Base-by-base conservation (phyloP, 441 rosid species). In the Hura crepitans region DNA sequence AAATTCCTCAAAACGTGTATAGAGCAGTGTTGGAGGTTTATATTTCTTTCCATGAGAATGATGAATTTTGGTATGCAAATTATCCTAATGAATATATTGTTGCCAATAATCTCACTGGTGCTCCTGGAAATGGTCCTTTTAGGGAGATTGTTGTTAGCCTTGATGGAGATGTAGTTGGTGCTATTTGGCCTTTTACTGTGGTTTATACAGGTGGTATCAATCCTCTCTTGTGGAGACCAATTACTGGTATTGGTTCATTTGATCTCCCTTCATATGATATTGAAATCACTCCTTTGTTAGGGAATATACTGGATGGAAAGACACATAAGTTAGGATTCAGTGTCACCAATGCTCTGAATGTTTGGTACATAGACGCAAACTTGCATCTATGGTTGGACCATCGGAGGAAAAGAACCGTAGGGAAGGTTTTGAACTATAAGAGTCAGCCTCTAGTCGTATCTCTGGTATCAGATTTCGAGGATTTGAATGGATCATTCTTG, bases 121-220 rank as follows among this genome's bases (percentile, higher is more conserved):
- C 15, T 0, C 76, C 78, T 17, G 98, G 93, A 39, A 94, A 94
- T 78, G 98, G 98, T 60, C 92, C 97, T 66, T 94, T 94, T 62
- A 84, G 97, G 78, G 97, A 94, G 84, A 94, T 88, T 70, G 72
- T 89, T 62, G 84, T 94, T 39, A 85, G 80, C 70, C 84, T 94
- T 20, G 97, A 94, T 53, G 91, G 83, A 1, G 70, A 61, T 30
- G 25, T 81, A 0, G 85, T 89, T 4, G 97, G 98, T 50, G 89
- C 90, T 1, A 64, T 90, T 66, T 91, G 97, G 97, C 97, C 97
- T 31, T 94, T 94, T 69, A 90, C 99, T 18, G 97, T 94, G 72
- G 81, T 92, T 46, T 94, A 79, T 76, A 90, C 99, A 0, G 99
- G 99, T 45, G 97, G 97, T 35, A 69, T 87, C 43, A 91, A 85